Percentiles rank a stretch among this genome's conserved stretches.
These are phyloP conservation scores for Plantago major DNA, from an alignment of 257 asterid genomes.

Conservation along the genomic window DNA sequence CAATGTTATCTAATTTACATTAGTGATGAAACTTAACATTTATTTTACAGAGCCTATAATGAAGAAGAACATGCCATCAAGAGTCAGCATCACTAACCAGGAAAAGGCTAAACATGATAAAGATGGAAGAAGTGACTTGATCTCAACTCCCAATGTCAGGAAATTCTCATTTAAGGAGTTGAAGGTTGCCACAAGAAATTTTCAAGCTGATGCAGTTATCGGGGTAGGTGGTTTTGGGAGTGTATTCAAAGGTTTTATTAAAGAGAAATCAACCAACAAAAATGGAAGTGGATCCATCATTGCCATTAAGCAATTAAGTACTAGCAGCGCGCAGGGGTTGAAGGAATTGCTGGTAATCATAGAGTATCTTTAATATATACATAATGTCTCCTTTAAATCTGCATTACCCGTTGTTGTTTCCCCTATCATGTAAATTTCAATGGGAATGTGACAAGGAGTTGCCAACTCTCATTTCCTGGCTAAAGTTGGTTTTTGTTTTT, in stretches of 20 bases:
- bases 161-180: too few species aligned
- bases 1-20: too few species aligned
- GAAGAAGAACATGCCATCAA: too few species aligned
- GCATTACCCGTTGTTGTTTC: neutral
- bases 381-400: neutral
- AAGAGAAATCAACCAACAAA: conserved; percentile 9
- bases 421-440: neutral
- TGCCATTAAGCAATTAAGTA: conserved; percentile 35
- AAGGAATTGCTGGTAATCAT: conserved; percentile 38
- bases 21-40: too few species aligned
- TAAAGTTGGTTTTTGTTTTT: too few species aligned
- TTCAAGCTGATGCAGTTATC: conserved; percentile 20
- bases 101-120: too few species aligned
- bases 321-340: conserved; percentile 31
- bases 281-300: conserved; percentile 17
- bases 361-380: neutral
- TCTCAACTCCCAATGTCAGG: too few species aligned
- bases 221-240: conserved; percentile 46
- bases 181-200: conserved; percentile 27
- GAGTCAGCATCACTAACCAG: too few species aligned
- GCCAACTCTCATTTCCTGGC: too few species aligned
- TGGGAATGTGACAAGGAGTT: neutral
- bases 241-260: conserved; percentile 32
- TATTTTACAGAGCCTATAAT: too few species aligned
- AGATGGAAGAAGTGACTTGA: too few species aligned